Conservation (phyloP, 805 yeast species). For the Myxozyma geophila region DNA sequence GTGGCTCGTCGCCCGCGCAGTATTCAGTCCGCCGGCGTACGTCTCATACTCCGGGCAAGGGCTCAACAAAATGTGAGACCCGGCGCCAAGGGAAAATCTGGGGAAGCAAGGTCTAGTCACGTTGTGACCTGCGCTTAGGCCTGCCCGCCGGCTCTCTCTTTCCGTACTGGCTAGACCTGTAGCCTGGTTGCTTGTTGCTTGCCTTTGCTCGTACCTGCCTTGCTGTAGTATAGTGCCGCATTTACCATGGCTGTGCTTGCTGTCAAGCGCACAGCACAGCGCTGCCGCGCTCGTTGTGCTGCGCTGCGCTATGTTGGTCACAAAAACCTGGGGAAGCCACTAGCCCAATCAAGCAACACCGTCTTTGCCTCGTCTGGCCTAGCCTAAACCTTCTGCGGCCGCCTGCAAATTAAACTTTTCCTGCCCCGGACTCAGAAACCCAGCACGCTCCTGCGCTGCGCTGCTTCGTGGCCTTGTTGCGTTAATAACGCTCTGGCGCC, state of each 20-base stretch:
- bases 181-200: no score
- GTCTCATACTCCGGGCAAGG: neutral
- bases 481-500: neutral
- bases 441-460: neutral
- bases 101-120: conserved; percentile 3
- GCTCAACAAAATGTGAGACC: neutral
- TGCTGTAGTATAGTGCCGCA: no score
- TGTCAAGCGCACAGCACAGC: neutral
- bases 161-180: no score
- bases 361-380: no score
- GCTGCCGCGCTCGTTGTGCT: neutral
- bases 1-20: neutral
- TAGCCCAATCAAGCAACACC: no score
- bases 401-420: neutral
- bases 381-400: no score
- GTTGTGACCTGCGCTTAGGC: neutral
- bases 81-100: conserved; percentile 5
- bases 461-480: neutral
- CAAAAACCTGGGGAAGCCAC: no score
- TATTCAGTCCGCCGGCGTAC: neutral
- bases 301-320: no score
- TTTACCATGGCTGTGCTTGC: no score
- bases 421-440: neutral
- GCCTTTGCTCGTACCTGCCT: no score
- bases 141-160: no score